Percentiles rank a stretch among this genome's conserved stretches.
Evolutionary conservation across 2,329 filamentous ascomycete species (phyloP).

Genomic region (Ophiosphaerella korrae): DNA sequence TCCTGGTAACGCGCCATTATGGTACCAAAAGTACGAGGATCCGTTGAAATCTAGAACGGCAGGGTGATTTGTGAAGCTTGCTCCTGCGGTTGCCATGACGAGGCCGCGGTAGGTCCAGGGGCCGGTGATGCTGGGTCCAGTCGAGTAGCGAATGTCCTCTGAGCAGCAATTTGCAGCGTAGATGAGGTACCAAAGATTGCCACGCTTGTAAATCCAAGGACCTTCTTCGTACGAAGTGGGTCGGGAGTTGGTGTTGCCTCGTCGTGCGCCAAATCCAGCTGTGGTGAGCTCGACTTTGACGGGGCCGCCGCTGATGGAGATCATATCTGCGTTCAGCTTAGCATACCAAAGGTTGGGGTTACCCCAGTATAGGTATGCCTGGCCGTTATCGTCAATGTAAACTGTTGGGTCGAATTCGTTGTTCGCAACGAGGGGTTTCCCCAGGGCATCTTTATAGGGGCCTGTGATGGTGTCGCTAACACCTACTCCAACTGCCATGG

Average conservation of each 20-base stretch:
- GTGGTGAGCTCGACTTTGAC: constrained; percentile 15
- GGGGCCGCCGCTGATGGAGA: constrained; percentile 14
- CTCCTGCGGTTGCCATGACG: constrained; percentile 18
- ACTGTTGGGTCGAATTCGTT: constrained; percentile 23
- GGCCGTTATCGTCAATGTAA: constrained; percentile 20
- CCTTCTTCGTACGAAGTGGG: constrained; percentile 18
- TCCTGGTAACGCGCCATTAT: constrained; percentile 22
- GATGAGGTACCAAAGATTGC: constrained; percentile 17
- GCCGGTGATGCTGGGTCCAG: constrained; percentile 17
- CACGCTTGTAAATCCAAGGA: constrained; percentile 22
- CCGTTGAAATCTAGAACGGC: constrained; percentile 19
- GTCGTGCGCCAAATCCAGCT: constrained; percentile 14
- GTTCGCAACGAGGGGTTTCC: constrained; percentile 19
- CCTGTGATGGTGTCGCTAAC: constrained; percentile 17
- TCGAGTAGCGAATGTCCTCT: constrained; percentile 24
- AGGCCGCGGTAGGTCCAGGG: constrained; percentile 23
- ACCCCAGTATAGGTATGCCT: constrained; percentile 24
- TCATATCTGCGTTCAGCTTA: constrained; percentile 20
- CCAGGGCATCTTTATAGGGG: constrained; percentile 19
- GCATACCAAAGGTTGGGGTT: constrained; percentile 20
- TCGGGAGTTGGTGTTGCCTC: constrained; percentile 4
- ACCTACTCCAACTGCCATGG: constrained; percentile 20
- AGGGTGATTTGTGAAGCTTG: constrained; percentile 23
- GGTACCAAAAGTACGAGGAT: constrained; percentile 22
- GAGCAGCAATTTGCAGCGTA: constrained; percentile 23